Conservation (phyloP, 2,329 filamentous ascomycete genomes). For the Neonectria neomacrospora region DNA sequence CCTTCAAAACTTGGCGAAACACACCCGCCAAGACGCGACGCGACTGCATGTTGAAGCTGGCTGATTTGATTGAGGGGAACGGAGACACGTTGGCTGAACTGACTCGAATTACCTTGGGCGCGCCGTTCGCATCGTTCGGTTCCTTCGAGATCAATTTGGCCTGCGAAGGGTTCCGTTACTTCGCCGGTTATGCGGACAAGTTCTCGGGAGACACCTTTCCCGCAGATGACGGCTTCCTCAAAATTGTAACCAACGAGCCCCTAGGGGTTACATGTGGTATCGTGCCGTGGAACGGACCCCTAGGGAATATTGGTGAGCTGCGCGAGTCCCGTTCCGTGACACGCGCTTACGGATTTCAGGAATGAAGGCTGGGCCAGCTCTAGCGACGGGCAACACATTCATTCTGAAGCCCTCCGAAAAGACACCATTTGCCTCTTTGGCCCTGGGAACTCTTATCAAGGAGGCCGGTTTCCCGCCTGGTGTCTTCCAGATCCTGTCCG, state of each 20-base stretch:
- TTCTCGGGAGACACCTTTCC: constrained; percentile 41
- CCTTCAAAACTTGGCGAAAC: constrained; percentile 56
- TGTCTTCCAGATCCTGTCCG: constrained; percentile 53
- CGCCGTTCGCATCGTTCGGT: constrained; percentile 57
- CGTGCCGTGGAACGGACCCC: constrained; percentile 54
- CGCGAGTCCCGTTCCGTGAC: background rate
- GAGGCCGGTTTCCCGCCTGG: constrained; percentile 58
- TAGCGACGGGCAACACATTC: constrained; percentile 57
- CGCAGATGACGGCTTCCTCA: constrained; percentile 36
- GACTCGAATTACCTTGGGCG: constrained; percentile 58
- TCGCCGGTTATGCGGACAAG: constrained; percentile 40
- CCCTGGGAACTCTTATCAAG: constrained; percentile 50
- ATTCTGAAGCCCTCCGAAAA: constrained; percentile 59
- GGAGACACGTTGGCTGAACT: constrained; percentile 50
- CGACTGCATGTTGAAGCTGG: constrained; percentile 57
- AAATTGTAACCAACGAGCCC: constrained; percentile 40
- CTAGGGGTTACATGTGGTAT: constrained; percentile 46
- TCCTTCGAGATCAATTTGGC: constrained; percentile 53
- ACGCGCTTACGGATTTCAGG: constrained; percentile 15
- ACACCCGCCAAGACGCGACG: constrained; percentile 51
- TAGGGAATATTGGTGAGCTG: constrained; percentile 47
- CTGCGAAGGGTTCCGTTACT: constrained; percentile 52
- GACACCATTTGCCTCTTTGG: constrained; percentile 48
- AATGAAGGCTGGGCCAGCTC: constrained; percentile 55
- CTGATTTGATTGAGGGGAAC: constrained; percentile 54